Percentiles rank a stretch among this genome's conserved stretches.
phyloP scores from a whole-genome alignment of 306 rosid genomes.

The Dalbergia cochinchinensis region DNA sequence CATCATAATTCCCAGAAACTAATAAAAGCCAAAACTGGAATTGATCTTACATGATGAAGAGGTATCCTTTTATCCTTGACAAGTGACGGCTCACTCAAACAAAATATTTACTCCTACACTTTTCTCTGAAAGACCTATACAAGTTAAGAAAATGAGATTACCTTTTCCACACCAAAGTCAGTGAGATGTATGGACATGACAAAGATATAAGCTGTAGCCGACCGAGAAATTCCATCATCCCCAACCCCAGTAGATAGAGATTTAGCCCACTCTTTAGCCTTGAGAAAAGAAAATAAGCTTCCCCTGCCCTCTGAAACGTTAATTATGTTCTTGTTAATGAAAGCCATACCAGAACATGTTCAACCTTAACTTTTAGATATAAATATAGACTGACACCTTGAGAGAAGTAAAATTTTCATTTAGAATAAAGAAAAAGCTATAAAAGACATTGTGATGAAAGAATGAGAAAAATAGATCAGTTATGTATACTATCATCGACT shows the following conservation, averaged over 20 bases:
- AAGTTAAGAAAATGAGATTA: conserved; percentile 45
- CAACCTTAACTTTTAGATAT: conserved; percentile 30
- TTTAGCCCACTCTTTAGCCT: conserved; percentile 91
- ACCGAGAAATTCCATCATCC: conserved; percentile 80
- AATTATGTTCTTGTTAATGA: conserved; percentile 47
- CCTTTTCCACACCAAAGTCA: conserved; percentile 94
- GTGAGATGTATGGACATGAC: conserved; percentile 87
- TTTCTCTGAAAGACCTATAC: conserved; percentile 36
- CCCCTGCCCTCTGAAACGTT: conserved; percentile 88
- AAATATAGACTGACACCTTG: conserved; percentile 8
- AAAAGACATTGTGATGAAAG: not conserved
- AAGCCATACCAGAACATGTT: conserved; percentile 28
- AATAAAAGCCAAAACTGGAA: conserved; percentile 47
- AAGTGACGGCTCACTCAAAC: too few relatives aligned
- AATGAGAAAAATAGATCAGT: conserved; percentile 9
- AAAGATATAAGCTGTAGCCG: conserved; percentile 80
- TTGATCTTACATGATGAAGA: conserved; percentile 39
- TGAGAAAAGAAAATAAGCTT: conserved; percentile 85
- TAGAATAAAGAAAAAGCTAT: not conserved
- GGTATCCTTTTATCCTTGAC: not conserved
- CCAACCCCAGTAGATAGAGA: conserved; percentile 91
- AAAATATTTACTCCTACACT: conserved; percentile 4
- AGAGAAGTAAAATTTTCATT: conserved; percentile 11
- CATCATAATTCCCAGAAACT: conserved; percentile 14
- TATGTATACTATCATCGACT: conserved; percentile 13